Evolutionary conservation across 2,329 filamentous ascomycete genomes (phyloP), one percentile per base, ranked within the genome.

Genomic region (Aspergillus sp.): DNA sequence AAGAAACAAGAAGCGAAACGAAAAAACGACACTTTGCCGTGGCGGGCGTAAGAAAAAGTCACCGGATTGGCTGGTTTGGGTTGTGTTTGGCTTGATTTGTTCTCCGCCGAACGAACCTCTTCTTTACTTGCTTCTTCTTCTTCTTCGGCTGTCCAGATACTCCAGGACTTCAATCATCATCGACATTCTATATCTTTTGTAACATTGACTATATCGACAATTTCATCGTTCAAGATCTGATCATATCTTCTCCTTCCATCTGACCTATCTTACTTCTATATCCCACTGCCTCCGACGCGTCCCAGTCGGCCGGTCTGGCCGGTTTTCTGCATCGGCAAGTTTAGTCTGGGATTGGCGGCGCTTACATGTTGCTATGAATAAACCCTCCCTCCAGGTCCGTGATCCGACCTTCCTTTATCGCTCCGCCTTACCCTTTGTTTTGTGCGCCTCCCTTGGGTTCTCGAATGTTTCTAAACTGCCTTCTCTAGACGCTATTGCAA

Each of bases 21-120:
- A 55, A 38, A 43, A 62, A 53, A 60, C 32, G 64, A 65, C 65
- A 65, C 66, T 68, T 71, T 62, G 63, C 65, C 65, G 64, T 64
- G 67, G 53, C 17, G 36, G 41, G 54, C 36, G 47, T 36, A 36
- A 36, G 32, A 36, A 36, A 36, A 36, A 57, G 60, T 68, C 66
- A 63, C 64, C 64, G 63, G 64, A 64, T 58, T 49, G 45, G 32
- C 19, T 30, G 25, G 41, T 8, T 45, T 45, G 19, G 32, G 32
- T 13, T 36, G 10, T 36, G 32, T 36, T 36, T 36, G 32, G 32
- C 32, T 36, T 36, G 12, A 36, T 36, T 36, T 36, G 32, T 36
- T 45, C 41, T 45, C 17, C 17, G 17, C 17, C 41, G 17, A 21
- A 21, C 41, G 17, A 21, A 21, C 41, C 13, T 45, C 41, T 23